Conservation (phyloP, 78 protist genomes). For the Corallochytrium limacisporum region DNA sequence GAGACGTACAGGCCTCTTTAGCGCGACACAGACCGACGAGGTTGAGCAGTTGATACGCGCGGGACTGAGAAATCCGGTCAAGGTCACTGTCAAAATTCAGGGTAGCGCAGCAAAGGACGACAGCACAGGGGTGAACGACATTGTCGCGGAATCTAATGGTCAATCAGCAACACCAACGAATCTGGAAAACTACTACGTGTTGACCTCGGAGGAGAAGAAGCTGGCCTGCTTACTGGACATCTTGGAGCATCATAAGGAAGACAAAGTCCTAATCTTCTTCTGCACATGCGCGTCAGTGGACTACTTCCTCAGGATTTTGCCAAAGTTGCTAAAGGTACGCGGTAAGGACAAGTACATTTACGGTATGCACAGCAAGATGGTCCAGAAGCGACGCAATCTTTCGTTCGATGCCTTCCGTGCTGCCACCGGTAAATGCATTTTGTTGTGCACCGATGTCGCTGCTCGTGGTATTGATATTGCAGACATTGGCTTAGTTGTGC, state of each 20-base stretch:
- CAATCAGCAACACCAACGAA: constrained; percentile 2
- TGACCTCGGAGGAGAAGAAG: not conserved
- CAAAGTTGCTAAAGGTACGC: not conserved
- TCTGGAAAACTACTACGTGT: constrained; percentile 17
- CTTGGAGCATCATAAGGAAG: not conserved
- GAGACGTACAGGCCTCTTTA: constrained; percentile 55
- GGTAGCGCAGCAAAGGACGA: not conserved
- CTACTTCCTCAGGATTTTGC: constrained; percentile 2
- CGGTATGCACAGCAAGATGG: constrained; percentile 59
- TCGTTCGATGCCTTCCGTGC: not conserved
- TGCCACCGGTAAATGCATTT: not conserved
- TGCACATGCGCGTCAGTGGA: constrained; percentile 62
- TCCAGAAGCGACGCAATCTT: not conserved
- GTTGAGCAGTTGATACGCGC: constrained; percentile 8
- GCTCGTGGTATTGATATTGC: constrained; percentile 53
- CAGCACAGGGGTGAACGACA: too few relatives aligned
- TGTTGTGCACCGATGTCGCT: constrained; percentile 50
- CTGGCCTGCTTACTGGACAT: constrained; percentile 8
- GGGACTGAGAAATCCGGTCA: constrained; percentile 51
- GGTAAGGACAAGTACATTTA: not conserved
- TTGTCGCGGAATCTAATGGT: not conserved
- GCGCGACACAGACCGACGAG: constrained; percentile 45
- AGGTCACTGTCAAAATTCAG: constrained; percentile 14
- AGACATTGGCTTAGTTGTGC: constrained; percentile 54
- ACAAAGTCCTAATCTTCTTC: constrained; percentile 34